Percentiles rank a stretch among this genome's conserved stretches.
These are phyloP conservation scores for Diaporthe amygdali DNA, from an alignment of 2,329 filamentous ascomycete species.

Conservation along the genomic window DNA sequence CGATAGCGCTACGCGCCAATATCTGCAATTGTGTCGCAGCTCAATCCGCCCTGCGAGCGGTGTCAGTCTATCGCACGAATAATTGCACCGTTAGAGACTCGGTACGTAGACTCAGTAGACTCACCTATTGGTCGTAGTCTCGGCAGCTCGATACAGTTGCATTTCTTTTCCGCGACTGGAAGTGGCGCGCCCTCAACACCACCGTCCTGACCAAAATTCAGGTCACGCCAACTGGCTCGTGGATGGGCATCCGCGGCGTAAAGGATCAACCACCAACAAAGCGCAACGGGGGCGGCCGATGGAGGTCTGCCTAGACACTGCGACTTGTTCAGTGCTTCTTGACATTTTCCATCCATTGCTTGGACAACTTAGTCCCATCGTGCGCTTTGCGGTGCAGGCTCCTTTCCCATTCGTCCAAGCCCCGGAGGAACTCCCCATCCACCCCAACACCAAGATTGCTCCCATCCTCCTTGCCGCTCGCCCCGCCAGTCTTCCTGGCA, in stretches of 20 bases:
- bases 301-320: background rate
- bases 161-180: background rate
- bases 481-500: slow-evolving; percentile 80
- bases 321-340: slow-evolving; percentile 43
- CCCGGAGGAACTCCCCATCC: slow-evolving; percentile 82
- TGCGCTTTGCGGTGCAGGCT: slow-evolving; percentile 75
- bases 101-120: background rate
- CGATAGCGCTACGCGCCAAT: background rate
- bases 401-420: slow-evolving; percentile 89
- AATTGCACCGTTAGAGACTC: background rate
- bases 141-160: too few relatives aligned
- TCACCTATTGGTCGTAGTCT: background rate
- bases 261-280: background rate
- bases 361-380: slow-evolving; percentile 72
- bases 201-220: too few relatives aligned
- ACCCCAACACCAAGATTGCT: slow-evolving; percentile 61
- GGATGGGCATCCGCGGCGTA: background rate
- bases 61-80: background rate
- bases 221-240: too few relatives aligned
- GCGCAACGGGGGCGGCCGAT: background rate
- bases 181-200: background rate
- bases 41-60: background rate
- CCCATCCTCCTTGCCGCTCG: slow-evolving; percentile 72
- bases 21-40: background rate
- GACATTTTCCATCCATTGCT: slow-evolving; percentile 72